Evolutionary conservation across 192 early-diverging fungal genomes (phyloP), one percentile per base, ranked within the genome.

Genomic region (Coemansia sp.): DNA sequence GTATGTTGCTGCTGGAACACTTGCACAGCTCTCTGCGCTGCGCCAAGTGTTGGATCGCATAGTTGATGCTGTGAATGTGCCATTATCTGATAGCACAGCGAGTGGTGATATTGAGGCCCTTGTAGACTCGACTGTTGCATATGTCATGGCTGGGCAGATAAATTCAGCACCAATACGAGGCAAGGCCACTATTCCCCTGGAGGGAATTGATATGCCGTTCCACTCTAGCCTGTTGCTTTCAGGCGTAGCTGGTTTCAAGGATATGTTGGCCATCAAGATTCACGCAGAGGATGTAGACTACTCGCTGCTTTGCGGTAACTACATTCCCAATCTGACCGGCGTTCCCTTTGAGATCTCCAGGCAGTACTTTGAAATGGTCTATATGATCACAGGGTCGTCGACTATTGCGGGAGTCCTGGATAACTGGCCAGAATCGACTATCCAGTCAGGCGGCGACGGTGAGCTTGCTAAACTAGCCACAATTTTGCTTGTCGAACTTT

Each of bases 301-400:
- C n/a, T n/a, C n/a, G n/a, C n/a, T n/a, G n/a, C n/a, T n/a, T n/a
- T n/a, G n/a, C n/a, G n/a, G n/a, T n/a, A n/a, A 88, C 67, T 97
- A 97, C 67, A 94, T 97, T 64, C 93, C 95, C 43, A 97, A 97
- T 72, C 80, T 97, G 70, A 97, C 91, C 29, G 95, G 93, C n/a
- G 50, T 76, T 66, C 88, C 92, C 32, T 94, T 92, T 78, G 78
- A 76, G 32, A 78, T 91, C 22, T 62, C 80, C 17, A 86, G 87
- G 73, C 69, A 67, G 15, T 97, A 93, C 79, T 82, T 94, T 58
- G 71, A 84, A 43, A 61, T 68, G 52, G 84, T 92, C 14, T 79
- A 83, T 68, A 69, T 83, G 30, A 73, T 80, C 48, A 95, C 93
- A 19, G 71, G 79, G 25, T 90, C 88, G 19, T 71, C 80, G 30